Evolutionary conservation across 108 stramenopile species (phyloP).

Genomic region (Discostella pseudostelligera): DNA sequence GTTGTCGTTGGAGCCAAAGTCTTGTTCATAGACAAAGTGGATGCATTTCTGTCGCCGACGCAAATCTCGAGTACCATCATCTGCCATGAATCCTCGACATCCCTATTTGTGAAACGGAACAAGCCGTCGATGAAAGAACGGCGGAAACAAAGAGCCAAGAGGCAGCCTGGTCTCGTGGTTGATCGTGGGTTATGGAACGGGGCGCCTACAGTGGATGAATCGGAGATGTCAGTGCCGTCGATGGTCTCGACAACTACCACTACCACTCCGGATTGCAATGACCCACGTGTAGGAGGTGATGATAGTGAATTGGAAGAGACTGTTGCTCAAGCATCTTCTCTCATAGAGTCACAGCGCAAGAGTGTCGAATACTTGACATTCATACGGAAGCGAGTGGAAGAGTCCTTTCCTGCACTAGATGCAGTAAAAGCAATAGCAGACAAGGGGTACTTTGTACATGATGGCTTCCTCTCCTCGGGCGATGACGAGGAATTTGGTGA

Average conservation of each 20-base stretch:
- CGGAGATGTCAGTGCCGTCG: conserved; percentile 19
- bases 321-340: conserved; percentile 27
- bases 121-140: conserved; percentile 40
- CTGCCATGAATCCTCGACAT: neutral
- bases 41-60: conserved; percentile 10
- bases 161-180: conserved; percentile 8
- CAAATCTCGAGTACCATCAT: conserved; percentile 1
- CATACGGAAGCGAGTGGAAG: conserved; percentile 39
- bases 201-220: conserved; percentile 11
- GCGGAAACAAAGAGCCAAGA: conserved; percentile 30
- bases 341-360: conserved; percentile 35
- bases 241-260: neutral
- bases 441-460: conserved; percentile 36
- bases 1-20: neutral
- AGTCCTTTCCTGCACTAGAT: conserved; percentile 23
- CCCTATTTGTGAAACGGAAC: conserved; percentile 29
- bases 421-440: conserved; percentile 19
- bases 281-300: neutral
- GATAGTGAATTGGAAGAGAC: conserved; percentile 12
- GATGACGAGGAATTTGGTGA: conserved; percentile 35
- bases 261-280: neutral
- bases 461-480: conserved; percentile 33
- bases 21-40: neutral
- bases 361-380: conserved; percentile 36
- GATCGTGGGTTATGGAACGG: conserved; percentile 18